phyloP scores from a whole-genome alignment of 1,284 basidiomycete species.

The Ustilago xerochloae region DNA sequence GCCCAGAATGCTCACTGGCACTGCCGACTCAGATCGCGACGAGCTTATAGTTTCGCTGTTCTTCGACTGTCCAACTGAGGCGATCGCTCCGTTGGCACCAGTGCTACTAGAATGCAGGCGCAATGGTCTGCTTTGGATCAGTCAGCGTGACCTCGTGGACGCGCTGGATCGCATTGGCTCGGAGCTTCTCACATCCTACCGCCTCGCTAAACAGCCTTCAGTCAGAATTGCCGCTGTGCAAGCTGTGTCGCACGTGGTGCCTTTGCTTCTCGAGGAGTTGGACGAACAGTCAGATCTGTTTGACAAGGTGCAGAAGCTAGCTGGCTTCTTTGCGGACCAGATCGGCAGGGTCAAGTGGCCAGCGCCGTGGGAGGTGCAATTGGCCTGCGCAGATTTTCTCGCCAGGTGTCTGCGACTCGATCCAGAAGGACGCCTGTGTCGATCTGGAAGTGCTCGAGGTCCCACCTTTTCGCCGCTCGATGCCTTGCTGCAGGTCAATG shows the following conservation, averaged over 20 bases:
- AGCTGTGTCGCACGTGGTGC: slow-evolving; percentile 15
- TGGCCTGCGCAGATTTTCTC: slow-evolving; percentile 74
- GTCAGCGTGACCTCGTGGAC: slow-evolving; percentile 35
- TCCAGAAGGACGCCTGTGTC: slow-evolving; percentile 9
- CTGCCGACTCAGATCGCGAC: slow-evolving; percentile 12
- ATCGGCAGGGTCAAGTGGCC: slow-evolving; percentile 29
- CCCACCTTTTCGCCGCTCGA: slow-evolving; percentile 1
- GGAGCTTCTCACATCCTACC: slow-evolving; percentile 35
- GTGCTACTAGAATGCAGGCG: slow-evolving; percentile 18
- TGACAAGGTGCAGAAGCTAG: slow-evolving; percentile 35
- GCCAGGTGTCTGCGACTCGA: slow-evolving; percentile 70
- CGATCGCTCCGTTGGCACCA: slow-evolving; percentile 12
- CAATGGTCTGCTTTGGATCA: slow-evolving; percentile 25
- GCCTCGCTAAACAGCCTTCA: slow-evolving; percentile 14
- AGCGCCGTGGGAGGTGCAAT: slow-evolving; percentile 48
- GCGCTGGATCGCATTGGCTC: slow-evolving; percentile 36
- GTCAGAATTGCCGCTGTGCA: slow-evolving; percentile 24
- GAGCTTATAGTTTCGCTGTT: slow-evolving; percentile 21
- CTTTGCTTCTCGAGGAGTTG: slow-evolving; percentile 11
- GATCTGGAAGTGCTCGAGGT: slow-evolving; percentile 11
- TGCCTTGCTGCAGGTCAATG: slow-evolving; percentile 33
- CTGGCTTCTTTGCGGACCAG: slow-evolving; percentile 38
- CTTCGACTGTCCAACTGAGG: slow-evolving; percentile 27
- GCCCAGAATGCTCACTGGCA: slow-evolving; percentile 14
- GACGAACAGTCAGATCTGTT: slow-evolving; percentile 36